Percentiles rank a stretch among this genome's conserved stretches.
Evolutionary conservation across 1,284 basidiomycete species (phyloP).

Genomic region (Xanthoconium separans): DNA sequence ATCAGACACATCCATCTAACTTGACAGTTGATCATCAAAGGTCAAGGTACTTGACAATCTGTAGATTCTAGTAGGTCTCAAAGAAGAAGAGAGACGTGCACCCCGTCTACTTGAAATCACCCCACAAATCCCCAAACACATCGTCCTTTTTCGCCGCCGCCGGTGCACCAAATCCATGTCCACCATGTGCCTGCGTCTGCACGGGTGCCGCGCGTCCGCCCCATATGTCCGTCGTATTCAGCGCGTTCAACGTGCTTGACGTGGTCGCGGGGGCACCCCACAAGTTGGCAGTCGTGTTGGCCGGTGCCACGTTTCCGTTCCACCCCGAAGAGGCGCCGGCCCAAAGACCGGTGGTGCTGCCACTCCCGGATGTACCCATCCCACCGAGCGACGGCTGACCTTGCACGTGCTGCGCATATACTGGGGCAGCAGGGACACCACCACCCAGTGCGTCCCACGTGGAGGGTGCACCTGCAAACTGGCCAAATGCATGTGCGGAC

Average conservation of each 20-base stretch:
- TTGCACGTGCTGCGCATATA: not conserved
- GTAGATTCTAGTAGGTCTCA: no score
- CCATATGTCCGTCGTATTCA: conserved; percentile 51
- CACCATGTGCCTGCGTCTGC: not conserved
- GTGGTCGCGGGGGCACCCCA: conserved; percentile 36
- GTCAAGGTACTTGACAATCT: no score
- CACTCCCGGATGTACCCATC: conserved; percentile 46
- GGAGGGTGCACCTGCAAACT: conserved; percentile 23
- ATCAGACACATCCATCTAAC: no score
- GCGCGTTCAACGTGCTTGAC: conserved; percentile 21
- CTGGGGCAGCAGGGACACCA: not conserved
- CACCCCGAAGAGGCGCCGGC: conserved; percentile 56
- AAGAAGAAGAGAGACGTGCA: not conserved
- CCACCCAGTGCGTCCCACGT: conserved; percentile 16
- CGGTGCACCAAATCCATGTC: conserved; percentile 35
- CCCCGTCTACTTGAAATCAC: conserved; percentile 62
- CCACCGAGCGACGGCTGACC: conserved; percentile 45
- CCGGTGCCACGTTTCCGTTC: conserved; percentile 29
- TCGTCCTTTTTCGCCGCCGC: conserved; percentile 65
- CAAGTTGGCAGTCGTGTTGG: conserved; percentile 33
- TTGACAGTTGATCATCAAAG: no score
- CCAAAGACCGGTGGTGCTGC: conserved; percentile 54
- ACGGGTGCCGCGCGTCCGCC: conserved; percentile 25
- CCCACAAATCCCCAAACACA: conserved; percentile 79
- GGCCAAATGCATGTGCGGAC: conserved; percentile 31